These are phyloP conservation scores for Tylopilus subfusipes DNA, from an alignment of 768 basidiomycete species.

Conservation along the genomic window DNA sequence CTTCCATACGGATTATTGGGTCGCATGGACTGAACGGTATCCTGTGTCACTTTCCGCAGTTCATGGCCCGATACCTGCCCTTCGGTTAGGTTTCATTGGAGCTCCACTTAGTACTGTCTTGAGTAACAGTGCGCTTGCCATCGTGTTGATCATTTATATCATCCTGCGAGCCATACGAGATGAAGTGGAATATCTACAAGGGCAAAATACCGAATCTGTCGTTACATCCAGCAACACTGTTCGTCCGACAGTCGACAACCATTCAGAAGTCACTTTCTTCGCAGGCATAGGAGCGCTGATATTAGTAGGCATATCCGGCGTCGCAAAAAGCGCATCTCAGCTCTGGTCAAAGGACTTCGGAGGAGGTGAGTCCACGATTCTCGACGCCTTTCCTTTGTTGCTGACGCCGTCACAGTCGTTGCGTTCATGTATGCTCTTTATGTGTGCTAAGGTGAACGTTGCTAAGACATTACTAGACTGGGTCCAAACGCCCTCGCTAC, in stretches of 20 bases:
- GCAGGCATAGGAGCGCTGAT: slow-evolving; percentile 16
- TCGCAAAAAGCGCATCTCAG: slow-evolving; percentile 26
- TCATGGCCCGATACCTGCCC: slow-evolving; percentile 24
- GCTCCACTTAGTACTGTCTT: slow-evolving; percentile 28
- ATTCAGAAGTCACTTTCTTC: slow-evolving; percentile 6
- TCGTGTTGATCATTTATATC: slow-evolving; percentile 22
- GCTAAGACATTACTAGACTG: slow-evolving; percentile 12
- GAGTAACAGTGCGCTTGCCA: slow-evolving; percentile 25
- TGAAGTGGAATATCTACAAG: slow-evolving; percentile 15
- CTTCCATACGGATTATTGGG: neutral
- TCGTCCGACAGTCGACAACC: neutral
- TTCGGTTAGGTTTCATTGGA: slow-evolving; percentile 25
- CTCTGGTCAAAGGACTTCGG: slow-evolving; percentile 30
- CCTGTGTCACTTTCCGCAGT: slow-evolving; percentile 8
- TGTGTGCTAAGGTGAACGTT: neutral
- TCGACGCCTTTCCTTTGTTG: neutral
- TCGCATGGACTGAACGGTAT: neutral
- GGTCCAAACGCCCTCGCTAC: slow-evolving; percentile 24
- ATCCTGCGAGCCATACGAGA: slow-evolving; percentile 17
- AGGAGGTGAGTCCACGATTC: slow-evolving; percentile 15
- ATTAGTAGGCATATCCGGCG: slow-evolving; percentile 16
- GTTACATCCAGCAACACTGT: neutral
- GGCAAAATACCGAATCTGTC: slow-evolving; percentile 7
- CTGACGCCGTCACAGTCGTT: slow-evolving; percentile 13
- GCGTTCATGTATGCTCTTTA: slow-evolving; percentile 22